Base-by-base conservation (phyloP, 805 yeast species). In the Candida vaughaniae region DNA sequence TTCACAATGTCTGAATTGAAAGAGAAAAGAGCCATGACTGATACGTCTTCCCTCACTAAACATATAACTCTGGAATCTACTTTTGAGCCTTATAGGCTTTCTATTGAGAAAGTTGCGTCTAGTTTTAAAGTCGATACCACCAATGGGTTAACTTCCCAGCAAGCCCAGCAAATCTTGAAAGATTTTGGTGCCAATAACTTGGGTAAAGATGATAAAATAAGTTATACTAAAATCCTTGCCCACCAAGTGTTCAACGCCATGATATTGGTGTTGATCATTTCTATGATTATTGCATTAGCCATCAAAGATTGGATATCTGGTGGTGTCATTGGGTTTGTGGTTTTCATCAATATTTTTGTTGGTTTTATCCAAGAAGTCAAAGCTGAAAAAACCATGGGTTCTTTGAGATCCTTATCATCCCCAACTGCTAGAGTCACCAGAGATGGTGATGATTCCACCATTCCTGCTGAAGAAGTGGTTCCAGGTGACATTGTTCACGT, bases 301-400 rank as follows among this genome's bases (percentile, higher is more conserved):
- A 60, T 63, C 35, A 54, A 50, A 34, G 69, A 63, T 46, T 63
- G 69, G 69, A 63, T 63, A 15, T 59, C 66, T 3, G 69, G 69
- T 25, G 69, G 69, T 8, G 78, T 73, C 10, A 73, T 73, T 48
- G 68, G 64, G 5, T 56, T 63, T 29, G 76, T 73, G 27, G 65
- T 73, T 4, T 52, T 63, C 4, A 56, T 73, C 23, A 73, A 73
- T 41, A 71, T 76, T 22, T 49, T 62, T 7, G 75, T 73, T 14
- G 78, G 78, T 12, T 75, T 72, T 25, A 60, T 71, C 25, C 78
- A 73, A 48, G 78, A 73, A 47, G 54, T 64, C 14, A 65, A 71
- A 32, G 78, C 78, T 8, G 78, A 73, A 46, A 58, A 68, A 26
- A 75, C 78, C 4, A 73, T 73, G 60, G 66, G 75, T 6, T 74